phyloP scores from a whole-genome alignment of 169 alveolate genomes.

The Cryptosporidium sp. region DNA sequence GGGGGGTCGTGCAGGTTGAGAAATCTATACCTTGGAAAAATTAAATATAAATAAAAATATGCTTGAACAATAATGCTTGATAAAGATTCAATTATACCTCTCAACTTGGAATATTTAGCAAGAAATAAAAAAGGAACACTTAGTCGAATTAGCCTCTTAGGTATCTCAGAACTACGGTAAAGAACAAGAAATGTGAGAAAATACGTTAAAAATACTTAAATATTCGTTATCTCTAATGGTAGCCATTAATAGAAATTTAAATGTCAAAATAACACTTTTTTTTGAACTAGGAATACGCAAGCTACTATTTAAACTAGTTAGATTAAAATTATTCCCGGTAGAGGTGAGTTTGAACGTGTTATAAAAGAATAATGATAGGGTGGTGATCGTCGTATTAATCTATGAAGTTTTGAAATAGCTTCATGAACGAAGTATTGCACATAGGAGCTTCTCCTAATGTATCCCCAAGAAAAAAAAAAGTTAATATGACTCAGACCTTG shows the following conservation, averaged over 20 bases:
- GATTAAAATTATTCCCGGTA: not conserved
- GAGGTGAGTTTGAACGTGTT: not conserved
- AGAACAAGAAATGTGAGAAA: not conserved
- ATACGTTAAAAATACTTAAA: constrained; percentile 11
- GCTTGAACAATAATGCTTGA: not conserved
- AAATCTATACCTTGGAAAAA: constrained; percentile 4
- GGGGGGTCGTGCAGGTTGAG: constrained; percentile 39
- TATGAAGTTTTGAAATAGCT: not conserved
- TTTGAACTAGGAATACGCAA: constrained; percentile 11
- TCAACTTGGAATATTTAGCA: not conserved
- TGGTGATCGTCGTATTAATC: not conserved
- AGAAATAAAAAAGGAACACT: too few species aligned
- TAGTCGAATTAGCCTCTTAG: not conserved
- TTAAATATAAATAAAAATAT: not conserved
- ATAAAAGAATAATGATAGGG: not conserved
- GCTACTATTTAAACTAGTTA: not conserved
- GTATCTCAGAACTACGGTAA: not conserved
- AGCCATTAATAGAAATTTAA: constrained; percentile 14
- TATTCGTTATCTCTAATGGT: constrained; percentile 3
- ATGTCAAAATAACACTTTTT: constrained; percentile 2
- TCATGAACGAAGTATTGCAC: constrained; percentile 3
- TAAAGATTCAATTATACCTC: not conserved
- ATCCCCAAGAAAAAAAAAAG: not conserved
- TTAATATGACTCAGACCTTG: not conserved
- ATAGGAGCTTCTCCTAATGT: not conserved